Base-by-base conservation (phyloP, 1,284 basidiomycete genomes). In the Austroboletus niveus region DNA sequence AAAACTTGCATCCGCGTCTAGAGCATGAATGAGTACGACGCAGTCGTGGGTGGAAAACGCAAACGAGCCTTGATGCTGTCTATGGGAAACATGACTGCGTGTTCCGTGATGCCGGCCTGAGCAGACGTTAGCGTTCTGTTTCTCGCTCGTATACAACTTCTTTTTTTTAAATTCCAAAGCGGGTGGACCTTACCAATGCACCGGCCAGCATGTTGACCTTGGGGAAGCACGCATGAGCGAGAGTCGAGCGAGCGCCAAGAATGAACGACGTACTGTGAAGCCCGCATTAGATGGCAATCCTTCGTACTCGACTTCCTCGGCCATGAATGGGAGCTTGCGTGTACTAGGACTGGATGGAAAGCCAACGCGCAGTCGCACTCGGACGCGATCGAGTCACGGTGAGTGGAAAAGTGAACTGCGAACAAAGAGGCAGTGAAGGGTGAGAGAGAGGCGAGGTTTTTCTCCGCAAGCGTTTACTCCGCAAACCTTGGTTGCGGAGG, bases 1-100 rank as follows among this genome's bases (percentile, higher is more conserved):
- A 98, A 89, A 41, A 99, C 92, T 77, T 99, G 96, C 96, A 99
- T 99, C 64, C 97, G 92, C 39, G 97, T 99, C 95, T 98, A 51
- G 20, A 46, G 38, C 40, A 35, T 22, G 20, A 36, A 42, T 49
- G 52, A 57, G 46, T 39, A 50, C 41, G 27, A 35, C 44, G 38
- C 40, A 44, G 31, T 24, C 27, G 27, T 17, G 17, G 17, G 27
- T 32, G 32, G 27, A 27, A 17, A 32, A 38, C 7, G 20, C 17
- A 17, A 29, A 72, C 85, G 59, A 54, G 92, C 96, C 79, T 99
- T 98, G 71, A 99, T 97, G 64, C 92, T 94, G 74, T 99, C 97
- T 57, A 99, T 79, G 4, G 97, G 97, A 69, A 93, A 99, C 90
- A 99, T 99, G 68, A 97, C 93, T 27, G 95, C 92, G 74, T 99